phyloP scores from a whole-genome alignment of 2,329 filamentous ascomycete genomes.

The Xylariomycetidae sp. region DNA sequence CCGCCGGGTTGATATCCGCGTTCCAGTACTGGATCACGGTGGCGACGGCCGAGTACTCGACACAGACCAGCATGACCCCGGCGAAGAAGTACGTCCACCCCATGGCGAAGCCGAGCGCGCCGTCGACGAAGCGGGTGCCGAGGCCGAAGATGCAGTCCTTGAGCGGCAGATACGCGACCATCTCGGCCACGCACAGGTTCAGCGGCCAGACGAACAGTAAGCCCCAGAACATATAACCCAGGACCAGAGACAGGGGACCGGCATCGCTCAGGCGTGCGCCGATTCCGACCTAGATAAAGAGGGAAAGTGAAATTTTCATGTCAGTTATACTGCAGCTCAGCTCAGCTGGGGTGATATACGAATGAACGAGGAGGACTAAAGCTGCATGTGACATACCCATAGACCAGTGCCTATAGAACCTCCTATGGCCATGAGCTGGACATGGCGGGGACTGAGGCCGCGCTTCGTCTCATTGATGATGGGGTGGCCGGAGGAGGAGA shows the following conservation, averaged over 20 bases:
- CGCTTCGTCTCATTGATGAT: slow-evolving; percentile 16
- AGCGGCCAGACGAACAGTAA: slow-evolving; percentile 39
- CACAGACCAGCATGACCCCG: slow-evolving; percentile 40
- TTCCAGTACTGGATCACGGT: slow-evolving; percentile 42
- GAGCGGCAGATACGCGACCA: slow-evolving; percentile 52
- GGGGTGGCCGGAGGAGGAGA: slow-evolving; percentile 1
- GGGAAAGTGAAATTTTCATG: no score
- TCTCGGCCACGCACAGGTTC: slow-evolving; percentile 49
- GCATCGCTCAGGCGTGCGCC: slow-evolving; percentile 37
- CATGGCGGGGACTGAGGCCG: slow-evolving; percentile 33
- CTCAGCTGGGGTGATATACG: no score
- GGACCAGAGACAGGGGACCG: slow-evolving; percentile 38
- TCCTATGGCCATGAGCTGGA: slow-evolving; percentile 46
- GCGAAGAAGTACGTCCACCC: slow-evolving; percentile 49
- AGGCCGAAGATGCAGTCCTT: slow-evolving; percentile 52
- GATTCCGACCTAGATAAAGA: slow-evolving; percentile 31
- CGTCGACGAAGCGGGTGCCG: slow-evolving; percentile 50
- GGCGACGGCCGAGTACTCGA: slow-evolving; percentile 39
- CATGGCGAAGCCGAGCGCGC: slow-evolving; percentile 45
- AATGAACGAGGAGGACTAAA: no score
- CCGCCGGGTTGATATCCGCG: slow-evolving; percentile 37
- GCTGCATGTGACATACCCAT: slow-evolving; percentile 31
- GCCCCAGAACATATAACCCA: slow-evolving; percentile 42
- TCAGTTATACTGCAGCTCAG: no score
- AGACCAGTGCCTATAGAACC: slow-evolving; percentile 43